Evolutionary conservation across 2,329 filamentous ascomycete species (phyloP), one percentile per base, ranked within the genome.

Genomic region (Colletotrichum endophyticum): DNA sequence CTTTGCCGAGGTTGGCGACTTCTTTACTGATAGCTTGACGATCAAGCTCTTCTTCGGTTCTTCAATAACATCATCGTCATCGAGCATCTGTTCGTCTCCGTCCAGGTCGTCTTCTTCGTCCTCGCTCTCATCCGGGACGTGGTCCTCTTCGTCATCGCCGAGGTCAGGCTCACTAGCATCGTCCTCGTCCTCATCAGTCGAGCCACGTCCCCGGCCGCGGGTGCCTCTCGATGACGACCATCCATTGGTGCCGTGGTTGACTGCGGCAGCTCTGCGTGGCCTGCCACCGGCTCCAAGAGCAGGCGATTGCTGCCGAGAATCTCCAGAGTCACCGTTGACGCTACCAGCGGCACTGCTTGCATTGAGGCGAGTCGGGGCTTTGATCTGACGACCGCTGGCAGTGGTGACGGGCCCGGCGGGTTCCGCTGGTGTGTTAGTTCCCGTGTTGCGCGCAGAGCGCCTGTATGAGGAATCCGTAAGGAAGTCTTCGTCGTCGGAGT

Each of bases 301-400:
- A 44, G 82, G 82, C n/a, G 82, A 80, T 25, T 81, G 81, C 64
- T 78, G 81, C 16, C 77, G 79, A 22, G 69, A 72, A 66, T 72
- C 73, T 34, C 86, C 86, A 3, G 83, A 84, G 79, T 89, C 89
- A 22, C 85, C 88, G 39, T 89, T 87, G 15, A 87, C 84, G 73
- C 87, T 90, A 9, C 83, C 84, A 3, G 87, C 80, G 7, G 86
- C 86, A 76, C 88, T 91, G n/a, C 87, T 86, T 25, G 85, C 87
- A 70, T 94, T 95, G 59, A 93, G 86, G 34, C 94, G 91, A 6
- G 88, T 89, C 11, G 93, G 92, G 62, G 94, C 92, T 79, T 92
- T 91, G 78, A 98, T 93, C 82, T 98, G 95, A 27, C 97, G 92
- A 27, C 97, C 97, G 83, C 96, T 98, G 27, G 95, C 93, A 5